phyloP scores from a whole-genome alignment of 2,329 filamentous ascomycete species.

The Hymenoscyphus repandus region DNA sequence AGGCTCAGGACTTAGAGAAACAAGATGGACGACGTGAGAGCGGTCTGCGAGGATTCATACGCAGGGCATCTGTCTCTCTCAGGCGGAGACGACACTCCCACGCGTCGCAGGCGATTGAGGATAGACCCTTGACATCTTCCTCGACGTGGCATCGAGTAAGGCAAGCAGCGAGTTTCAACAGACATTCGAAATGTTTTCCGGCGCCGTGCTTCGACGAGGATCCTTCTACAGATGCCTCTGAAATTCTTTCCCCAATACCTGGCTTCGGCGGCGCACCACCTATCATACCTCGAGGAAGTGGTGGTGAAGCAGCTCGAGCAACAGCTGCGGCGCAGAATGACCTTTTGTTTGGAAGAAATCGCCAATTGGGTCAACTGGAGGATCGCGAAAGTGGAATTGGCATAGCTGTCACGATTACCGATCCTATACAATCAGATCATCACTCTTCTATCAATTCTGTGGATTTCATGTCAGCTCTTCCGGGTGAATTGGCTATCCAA shows the following conservation, averaged over 20 bases:
- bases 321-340: slow-evolving; percentile 57
- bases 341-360: slow-evolving; percentile 32
- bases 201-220: slow-evolving; percentile 13
- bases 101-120: slow-evolving; percentile 22
- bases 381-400: slow-evolving; percentile 62
- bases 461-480: slow-evolving; percentile 53
- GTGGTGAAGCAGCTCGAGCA: slow-evolving; percentile 54
- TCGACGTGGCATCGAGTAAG: slow-evolving; percentile 26
- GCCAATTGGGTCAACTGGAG: slow-evolving; percentile 38
- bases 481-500: slow-evolving; percentile 54
- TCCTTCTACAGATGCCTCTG: slow-evolving; percentile 18
- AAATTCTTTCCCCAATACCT: slow-evolving; percentile 23
- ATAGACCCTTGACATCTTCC: slow-evolving; percentile 22
- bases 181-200: slow-evolving; percentile 23
- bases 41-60: slow-evolving; percentile 25
- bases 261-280: slow-evolving; percentile 48
- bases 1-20: slow-evolving; percentile 13
- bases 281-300: slow-evolving; percentile 53
- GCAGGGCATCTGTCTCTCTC: slow-evolving; percentile 27
- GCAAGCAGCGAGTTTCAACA: slow-evolving; percentile 30
- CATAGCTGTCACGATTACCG: slow-evolving; percentile 42
- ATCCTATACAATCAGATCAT: slow-evolving; percentile 28
- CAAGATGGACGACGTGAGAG: slow-evolving; percentile 17
- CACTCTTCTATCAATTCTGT: slow-evolving; percentile 45
- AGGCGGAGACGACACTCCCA: slow-evolving; percentile 30